Conservation (phyloP, 2,329 filamentous ascomycete genomes). For the Alternaria viburni region DNA sequence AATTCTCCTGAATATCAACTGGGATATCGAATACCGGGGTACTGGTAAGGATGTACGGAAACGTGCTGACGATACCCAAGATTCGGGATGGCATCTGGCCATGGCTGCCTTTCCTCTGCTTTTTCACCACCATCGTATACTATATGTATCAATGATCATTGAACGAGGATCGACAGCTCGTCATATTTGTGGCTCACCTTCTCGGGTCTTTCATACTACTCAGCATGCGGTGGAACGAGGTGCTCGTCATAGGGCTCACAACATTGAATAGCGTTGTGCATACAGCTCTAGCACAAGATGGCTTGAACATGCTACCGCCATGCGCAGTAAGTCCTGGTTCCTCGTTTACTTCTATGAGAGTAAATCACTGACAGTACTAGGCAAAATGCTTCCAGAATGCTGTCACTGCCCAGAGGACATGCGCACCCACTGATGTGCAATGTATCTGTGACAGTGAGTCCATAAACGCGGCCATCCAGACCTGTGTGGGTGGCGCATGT, state of each 20-base stretch:
- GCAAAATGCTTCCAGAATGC: neutral
- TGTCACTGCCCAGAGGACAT: constrained; percentile 2
- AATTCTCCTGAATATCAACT: neutral
- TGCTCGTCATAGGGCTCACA: neutral
- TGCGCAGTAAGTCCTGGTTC: constrained; percentile 6
- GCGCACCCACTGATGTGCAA: constrained; percentile 7
- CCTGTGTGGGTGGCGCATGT: constrained; percentile 15
- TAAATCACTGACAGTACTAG: neutral
- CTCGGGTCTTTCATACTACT: neutral
- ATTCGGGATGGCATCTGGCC: neutral
- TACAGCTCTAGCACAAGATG: neutral
- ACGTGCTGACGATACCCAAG: neutral
- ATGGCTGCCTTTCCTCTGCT: neutral
- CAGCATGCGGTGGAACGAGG: neutral
- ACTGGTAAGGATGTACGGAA: neutral
- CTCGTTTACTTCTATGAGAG: neutral
- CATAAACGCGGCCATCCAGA: constrained; percentile 6
- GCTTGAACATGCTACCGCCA: neutral
- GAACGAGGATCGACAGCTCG: neutral
- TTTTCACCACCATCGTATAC: neutral
- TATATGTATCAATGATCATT: neutral
- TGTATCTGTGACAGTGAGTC: constrained; percentile 15
- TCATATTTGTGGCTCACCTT: neutral
- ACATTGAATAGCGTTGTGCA: neutral
- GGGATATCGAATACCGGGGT: neutral